Evolutionary conservation across 495 filamentous ascomycete genomes (phyloP).

Genomic region (Apodospora peruviana): DNA sequence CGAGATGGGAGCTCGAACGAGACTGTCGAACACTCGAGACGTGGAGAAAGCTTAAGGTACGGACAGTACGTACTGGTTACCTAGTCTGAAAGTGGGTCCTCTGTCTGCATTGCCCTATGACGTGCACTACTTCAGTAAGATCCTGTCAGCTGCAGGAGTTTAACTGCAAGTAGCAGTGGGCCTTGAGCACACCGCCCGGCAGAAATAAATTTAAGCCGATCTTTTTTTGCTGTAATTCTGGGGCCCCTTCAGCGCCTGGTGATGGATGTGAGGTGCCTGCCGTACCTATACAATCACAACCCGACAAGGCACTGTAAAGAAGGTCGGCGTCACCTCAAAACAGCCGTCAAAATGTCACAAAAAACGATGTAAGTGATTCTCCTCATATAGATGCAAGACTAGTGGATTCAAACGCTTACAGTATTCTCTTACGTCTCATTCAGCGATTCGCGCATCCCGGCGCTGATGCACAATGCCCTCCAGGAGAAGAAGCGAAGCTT

Average conservation of each 20-base stretch:
- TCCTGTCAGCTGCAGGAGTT: no score
- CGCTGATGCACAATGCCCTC: conserved; percentile 91
- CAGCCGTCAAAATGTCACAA: conserved; percentile 41
- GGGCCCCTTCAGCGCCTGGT: conserved; percentile 9
- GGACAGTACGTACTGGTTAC: no score
- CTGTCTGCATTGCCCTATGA: no score
- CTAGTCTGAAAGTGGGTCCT: no score
- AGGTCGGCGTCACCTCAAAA: neutral
- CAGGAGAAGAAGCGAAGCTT: conserved; percentile 97
- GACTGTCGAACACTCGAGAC: no score
- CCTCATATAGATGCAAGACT: neutral
- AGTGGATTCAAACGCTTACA: neutral
- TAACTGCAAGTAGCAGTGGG: no score
- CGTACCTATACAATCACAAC: no score
- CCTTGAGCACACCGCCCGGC: conserved; percentile 26
- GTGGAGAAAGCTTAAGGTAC: no score
- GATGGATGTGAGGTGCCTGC: no score
- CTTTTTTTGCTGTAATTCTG: conserved; percentile 12
- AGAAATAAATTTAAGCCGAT: conserved; percentile 23
- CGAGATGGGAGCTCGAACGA: no score
- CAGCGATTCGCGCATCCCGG: conserved; percentile 90
- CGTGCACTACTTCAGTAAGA: no score
- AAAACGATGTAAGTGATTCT: conserved; percentile 50
- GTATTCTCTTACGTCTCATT: neutral
- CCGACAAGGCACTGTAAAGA: no score